Evolutionary conservation across 2,329 filamentous ascomycete species (phyloP), one percentile per base, ranked within the genome.

Genomic region (Thermothelomyces thermophilus): DNA sequence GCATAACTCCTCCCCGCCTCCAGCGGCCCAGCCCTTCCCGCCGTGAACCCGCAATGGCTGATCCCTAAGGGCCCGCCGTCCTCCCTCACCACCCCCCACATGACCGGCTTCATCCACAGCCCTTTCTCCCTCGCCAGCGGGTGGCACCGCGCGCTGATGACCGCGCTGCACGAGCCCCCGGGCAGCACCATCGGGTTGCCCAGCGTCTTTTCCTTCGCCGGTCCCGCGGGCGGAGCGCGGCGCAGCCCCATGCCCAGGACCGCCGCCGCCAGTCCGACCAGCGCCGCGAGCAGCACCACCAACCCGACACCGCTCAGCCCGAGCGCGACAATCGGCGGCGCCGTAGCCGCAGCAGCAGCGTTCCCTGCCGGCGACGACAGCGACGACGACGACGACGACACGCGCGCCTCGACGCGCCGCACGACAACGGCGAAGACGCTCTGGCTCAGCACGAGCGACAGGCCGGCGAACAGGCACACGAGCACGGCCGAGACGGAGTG

Each of bases 141-240:
- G 49, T 77, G 74, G 61, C 74, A 77, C 43, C 70, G 63, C 20
- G 75, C 68, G 60, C 70, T 72, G 54, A 79, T 59, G n/a, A 76
- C 74, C 8, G 74, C 75, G 52, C 72, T 75, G 63, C 75, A 78
- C 36, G 68, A 66, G 10, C 75, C 75, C 26, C 70, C 73, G 19
- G 60, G 62, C 31, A 79, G 57, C 1, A 67, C 67, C 20, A 79
- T 68, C 19, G 76, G 75, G 63, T 78, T 79, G 1, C 72, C 73
- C 14, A 64, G 60, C 16, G 64, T 63, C 9, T 60, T 57, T 36
- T 67, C 69, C 48, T 66, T 64, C 6, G 66, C 66, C 19, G 50
- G n/a, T 3, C 66, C 64, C 8, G 65, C 62, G 2, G 66, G 60
- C 2, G 64, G 58, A 8, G 72, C 68, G 26, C 67, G 66, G 9